Percentiles rank a stretch among this genome's conserved stretches.
Evolutionary conservation across 257 asterid species (phyloP).

Genomic region (Avicennia marina): DNA sequence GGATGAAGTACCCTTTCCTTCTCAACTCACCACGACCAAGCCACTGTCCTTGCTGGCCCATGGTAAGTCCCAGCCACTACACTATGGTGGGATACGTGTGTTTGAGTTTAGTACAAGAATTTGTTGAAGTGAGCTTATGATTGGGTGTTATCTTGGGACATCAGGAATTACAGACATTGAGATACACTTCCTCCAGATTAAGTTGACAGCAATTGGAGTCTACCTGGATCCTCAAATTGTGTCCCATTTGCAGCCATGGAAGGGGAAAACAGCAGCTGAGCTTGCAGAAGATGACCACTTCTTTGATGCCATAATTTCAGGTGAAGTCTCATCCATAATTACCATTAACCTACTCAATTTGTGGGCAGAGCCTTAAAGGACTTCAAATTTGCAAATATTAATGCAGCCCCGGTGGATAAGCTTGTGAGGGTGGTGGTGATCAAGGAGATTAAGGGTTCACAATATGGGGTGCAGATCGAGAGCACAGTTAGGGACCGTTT

Average conservation of each 20-base stretch:
- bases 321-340: too few relatives aligned
- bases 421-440: conserved; percentile 74
- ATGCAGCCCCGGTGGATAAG: conserved; percentile 71
- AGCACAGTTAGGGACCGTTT: conserved; percentile 70
- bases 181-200: conserved; percentile 91
- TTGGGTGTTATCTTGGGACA: not conserved
- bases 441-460: conserved; percentile 95
- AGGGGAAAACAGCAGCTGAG: conserved; percentile 54
- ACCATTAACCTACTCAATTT: conserved; percentile 4
- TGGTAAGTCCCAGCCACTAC: conserved; percentile 24
- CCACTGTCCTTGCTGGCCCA: conserved; percentile 48
- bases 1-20: conserved; percentile 53
- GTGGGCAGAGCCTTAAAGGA: not conserved
- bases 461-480: conserved; percentile 82
- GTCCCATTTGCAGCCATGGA: conserved; percentile 60
- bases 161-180: conserved; percentile 90
- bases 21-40: conserved; percentile 29
- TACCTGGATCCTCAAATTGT: conserved; percentile 70
- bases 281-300: conserved; percentile 59
- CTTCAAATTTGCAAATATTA: not conserved
- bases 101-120: not conserved
- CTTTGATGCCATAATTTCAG: conserved; percentile 63
- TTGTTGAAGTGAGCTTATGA: too few relatives aligned
- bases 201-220: conserved; percentile 94
- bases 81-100: not conserved